These are phyloP conservation scores for Phytophthora macrochlamydospora DNA, from an alignment of 352 stramenopile genomes.

Conservation along the genomic window DNA sequence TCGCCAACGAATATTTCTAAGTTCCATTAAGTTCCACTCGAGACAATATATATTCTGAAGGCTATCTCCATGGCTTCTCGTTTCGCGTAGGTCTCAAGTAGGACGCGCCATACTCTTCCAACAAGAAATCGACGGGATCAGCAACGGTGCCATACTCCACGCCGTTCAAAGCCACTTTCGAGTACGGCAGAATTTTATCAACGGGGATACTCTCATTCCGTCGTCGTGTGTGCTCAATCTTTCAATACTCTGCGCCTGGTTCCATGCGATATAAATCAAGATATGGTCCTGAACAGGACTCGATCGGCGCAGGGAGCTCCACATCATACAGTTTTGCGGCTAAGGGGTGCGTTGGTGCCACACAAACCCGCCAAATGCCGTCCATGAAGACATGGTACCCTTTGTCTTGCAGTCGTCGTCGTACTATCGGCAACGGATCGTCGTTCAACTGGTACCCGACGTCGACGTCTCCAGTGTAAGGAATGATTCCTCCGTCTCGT, in stretches of 20 bases:
- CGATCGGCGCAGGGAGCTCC: constrained; percentile 27
- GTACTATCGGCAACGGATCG: constrained; percentile 10
- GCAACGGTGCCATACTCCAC: constrained; percentile 43
- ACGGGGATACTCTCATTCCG: constrained; percentile 28
- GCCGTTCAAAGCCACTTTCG: constrained; percentile 38
- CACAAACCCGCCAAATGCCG: constrained; percentile 47
- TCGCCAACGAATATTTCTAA: constrained; percentile 46
- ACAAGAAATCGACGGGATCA: constrained; percentile 49
- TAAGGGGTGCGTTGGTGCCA: constrained; percentile 48
- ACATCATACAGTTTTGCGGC: constrained; percentile 39
- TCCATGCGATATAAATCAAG: constrained; percentile 50
- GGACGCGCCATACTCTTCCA: constrained; percentile 45
- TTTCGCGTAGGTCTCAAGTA: constrained; percentile 31
- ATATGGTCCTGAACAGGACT: constrained; percentile 40
- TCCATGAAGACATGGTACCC: constrained; percentile 52
- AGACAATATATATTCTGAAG: constrained; percentile 18
- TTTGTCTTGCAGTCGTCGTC: constrained; percentile 23
- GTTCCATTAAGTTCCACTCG: constrained; percentile 13
- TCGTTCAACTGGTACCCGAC: constrained; percentile 29
- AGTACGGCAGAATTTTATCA: constrained; percentile 35
- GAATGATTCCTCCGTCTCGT: constrained; percentile 39
- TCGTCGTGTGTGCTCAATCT: constrained; percentile 16
- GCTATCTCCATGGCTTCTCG: constrained; percentile 4
- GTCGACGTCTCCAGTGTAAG: constrained; percentile 51
- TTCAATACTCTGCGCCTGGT: constrained; percentile 24